phyloP scores from a whole-genome alignment of 257 asterid genomes.

The Ligustrum vulgare region DNA sequence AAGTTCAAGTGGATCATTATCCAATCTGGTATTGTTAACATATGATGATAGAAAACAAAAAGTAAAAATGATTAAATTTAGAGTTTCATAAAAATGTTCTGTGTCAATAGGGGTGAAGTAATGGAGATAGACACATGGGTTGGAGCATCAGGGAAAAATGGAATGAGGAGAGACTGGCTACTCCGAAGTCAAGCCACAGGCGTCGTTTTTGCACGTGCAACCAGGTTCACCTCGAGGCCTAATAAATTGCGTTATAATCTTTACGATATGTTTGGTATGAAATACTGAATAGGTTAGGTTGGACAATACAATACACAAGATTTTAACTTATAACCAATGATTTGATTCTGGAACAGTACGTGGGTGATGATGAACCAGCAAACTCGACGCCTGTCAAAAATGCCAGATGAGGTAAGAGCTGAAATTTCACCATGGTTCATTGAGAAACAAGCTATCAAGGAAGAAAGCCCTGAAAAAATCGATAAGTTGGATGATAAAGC shows the following conservation, averaged over 20 bases:
- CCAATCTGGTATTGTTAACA: slow-evolving; percentile 64
- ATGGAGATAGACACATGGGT: slow-evolving; percentile 93
- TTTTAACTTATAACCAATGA: neutral
- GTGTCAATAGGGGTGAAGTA: slow-evolving; percentile 70
- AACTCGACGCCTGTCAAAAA: slow-evolving; percentile 83
- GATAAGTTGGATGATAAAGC: slow-evolving; percentile 58
- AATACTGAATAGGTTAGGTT: no score
- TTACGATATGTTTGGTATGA: no score
- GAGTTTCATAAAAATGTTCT: neutral
- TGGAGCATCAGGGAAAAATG: slow-evolving; percentile 90
- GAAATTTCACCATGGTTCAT: slow-evolving; percentile 85
- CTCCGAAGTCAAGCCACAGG: slow-evolving; percentile 72
- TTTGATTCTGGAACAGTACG: slow-evolving; percentile 41
- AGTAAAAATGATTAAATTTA: no score
- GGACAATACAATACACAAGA: no score
- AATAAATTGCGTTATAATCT: neutral
- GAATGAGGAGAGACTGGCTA: slow-evolving; percentile 91
- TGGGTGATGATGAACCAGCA: slow-evolving; percentile 95
- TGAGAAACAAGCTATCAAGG: slow-evolving; percentile 63
- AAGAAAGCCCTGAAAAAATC: slow-evolving; percentile 56
- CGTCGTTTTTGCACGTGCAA: slow-evolving; percentile 68
- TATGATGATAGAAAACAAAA: no score
- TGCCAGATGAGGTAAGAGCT: slow-evolving; percentile 87
- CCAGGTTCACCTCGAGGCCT: slow-evolving; percentile 45
- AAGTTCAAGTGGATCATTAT: slow-evolving; percentile 76